Evolutionary conservation across 164 flowering plant species (phyloP).

Genomic region (grape (Vitis vinifera)): DNA sequence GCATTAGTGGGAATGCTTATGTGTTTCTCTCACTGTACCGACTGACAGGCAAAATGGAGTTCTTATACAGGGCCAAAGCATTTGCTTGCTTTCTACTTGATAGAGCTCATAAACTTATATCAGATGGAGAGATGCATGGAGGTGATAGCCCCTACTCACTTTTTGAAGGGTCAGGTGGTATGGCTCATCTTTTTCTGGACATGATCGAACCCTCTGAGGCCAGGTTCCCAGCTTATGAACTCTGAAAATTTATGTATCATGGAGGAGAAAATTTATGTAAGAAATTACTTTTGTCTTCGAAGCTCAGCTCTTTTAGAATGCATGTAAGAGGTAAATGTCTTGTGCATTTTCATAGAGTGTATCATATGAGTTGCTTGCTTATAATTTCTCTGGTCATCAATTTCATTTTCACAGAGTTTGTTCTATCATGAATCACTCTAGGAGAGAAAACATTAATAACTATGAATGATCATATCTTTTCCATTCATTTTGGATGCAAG

Average conservation of each 20-base stretch:
- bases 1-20: constrained; percentile 81
- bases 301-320: too few species aligned
- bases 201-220: constrained; percentile 57
- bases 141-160: constrained; percentile 77
- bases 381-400: too few species aligned
- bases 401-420: too few species aligned
- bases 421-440: too few species aligned
- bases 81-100: constrained; percentile 76
- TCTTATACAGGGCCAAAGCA: constrained; percentile 69
- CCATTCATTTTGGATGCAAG: too few species aligned
- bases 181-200: constrained; percentile 74
- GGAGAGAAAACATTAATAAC: too few species aligned
- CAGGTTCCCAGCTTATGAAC: constrained; percentile 78
- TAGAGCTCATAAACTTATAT: constrained; percentile 50
- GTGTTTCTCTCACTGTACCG: constrained; percentile 75
- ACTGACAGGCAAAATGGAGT: constrained; percentile 51
- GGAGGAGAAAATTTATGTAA: not conserved
- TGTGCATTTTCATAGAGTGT: too few species aligned
- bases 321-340: too few species aligned
- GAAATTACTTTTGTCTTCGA: too few species aligned
- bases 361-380: too few species aligned
- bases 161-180: constrained; percentile 85
- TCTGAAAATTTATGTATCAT: constrained; percentile 13
- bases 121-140: constrained; percentile 66
- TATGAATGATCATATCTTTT: too few species aligned